Percentiles rank a stretch among this genome's conserved stretches.
Conservation (phyloP, 192 early-diverging fungal species). For the Coemansia sp. region DNA sequence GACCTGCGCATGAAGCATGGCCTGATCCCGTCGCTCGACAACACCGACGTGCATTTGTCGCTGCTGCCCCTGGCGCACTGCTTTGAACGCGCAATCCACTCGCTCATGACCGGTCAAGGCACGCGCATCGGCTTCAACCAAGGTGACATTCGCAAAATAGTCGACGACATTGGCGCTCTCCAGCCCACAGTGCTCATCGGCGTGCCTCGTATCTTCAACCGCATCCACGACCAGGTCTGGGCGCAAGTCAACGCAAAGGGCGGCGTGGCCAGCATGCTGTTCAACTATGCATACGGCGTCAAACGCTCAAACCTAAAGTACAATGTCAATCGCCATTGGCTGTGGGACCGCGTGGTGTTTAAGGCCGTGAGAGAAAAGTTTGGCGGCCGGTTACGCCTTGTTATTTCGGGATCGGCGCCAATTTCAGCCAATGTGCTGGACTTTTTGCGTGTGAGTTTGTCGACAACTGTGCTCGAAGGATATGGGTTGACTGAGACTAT, state of each 20-base stretch:
- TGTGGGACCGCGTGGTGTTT: conserved; percentile 80
- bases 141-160: conserved; percentile 61
- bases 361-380: conserved; percentile 77
- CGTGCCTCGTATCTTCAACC: conserved; percentile 84
- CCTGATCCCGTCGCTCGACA: conserved; percentile 33
- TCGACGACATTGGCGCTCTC: conserved; percentile 73
- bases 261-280: conserved; percentile 67
- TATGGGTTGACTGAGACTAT: conserved; percentile 82
- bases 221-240: conserved; percentile 86
- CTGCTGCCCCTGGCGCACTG: conserved; percentile 89
- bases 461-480: conserved; percentile 72
- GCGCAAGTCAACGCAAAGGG: conserved; percentile 81
- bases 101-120: conserved; percentile 59
- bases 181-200: conserved; percentile 72
- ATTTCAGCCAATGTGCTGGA: conserved; percentile 82
- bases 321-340: conserved; percentile 38
- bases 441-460: conserved; percentile 76
- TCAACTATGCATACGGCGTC: conserved; percentile 67
- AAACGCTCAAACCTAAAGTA: conserved; percentile 65
- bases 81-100: conserved; percentile 78
- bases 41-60: conserved; percentile 63
- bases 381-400: conserved; percentile 80
- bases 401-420: conserved; percentile 86
- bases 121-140: conserved; percentile 58
- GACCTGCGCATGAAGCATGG: conserved; percentile 23